These are phyloP conservation scores for Chlamydomonas asymmetrica DNA, from an alignment of 139 green algal species.

Conservation along the genomic window DNA sequence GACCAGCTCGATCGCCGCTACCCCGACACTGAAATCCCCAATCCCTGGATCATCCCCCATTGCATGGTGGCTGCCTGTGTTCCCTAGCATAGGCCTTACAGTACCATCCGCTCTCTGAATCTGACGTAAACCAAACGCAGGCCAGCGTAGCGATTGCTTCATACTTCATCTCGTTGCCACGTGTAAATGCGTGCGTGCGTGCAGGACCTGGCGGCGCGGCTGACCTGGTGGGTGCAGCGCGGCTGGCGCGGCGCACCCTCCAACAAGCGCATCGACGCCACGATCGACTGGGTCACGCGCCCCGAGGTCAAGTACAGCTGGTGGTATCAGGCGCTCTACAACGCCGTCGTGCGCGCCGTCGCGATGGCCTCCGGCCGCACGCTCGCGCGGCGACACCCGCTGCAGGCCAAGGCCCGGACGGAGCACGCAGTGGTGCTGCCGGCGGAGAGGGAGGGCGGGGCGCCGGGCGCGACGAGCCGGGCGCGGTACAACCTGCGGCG, in stretches of 20 bases:
- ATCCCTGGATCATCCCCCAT: no score
- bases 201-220: no score
- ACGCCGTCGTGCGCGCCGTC: slow-evolving; percentile 12
- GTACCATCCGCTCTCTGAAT: no score
- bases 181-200: no score
- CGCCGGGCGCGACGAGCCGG: neutral
- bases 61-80: no score
- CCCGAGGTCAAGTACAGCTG: slow-evolving; percentile 22
- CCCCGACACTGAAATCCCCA: no score
- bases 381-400: slow-evolving; percentile 10
- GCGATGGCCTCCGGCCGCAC: slow-evolving; percentile 3
- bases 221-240: slow-evolving; percentile 2
- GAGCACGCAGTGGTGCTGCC: slow-evolving; percentile 18
- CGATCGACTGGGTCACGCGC: slow-evolving; percentile 21
- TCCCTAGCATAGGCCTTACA: no score
- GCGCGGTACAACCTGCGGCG: slow-evolving; percentile 26
- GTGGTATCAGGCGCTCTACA: slow-evolving; percentile 24
- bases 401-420: slow-evolving; percentile 8
- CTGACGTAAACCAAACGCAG: no score
- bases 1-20: no score
- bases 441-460: neutral
- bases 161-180: no score
- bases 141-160: no score
- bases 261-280: slow-evolving; percentile 19
- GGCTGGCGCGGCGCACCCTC: neutral